Percentiles rank a stretch among this genome's conserved stretches.
phyloP scores from a whole-genome alignment of 2,329 filamentous ascomycete genomes.

The Thermothelomyces thermophilus region DNA sequence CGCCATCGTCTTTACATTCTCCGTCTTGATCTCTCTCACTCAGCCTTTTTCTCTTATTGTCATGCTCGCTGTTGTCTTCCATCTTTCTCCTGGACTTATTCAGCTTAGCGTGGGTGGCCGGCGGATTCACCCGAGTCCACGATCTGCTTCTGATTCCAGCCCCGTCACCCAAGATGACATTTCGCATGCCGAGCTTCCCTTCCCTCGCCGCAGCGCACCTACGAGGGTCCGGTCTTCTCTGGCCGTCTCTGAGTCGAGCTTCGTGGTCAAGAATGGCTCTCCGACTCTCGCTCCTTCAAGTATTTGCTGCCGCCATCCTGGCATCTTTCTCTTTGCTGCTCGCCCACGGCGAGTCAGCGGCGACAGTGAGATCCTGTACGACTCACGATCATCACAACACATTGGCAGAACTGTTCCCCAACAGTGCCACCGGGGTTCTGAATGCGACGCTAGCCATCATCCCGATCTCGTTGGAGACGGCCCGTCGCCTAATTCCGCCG shows the following conservation, averaged over 20 bases:
- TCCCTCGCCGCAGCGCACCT: constrained; percentile 14
- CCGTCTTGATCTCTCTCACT: constrained; percentile 6
- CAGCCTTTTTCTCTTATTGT: constrained; percentile 3
- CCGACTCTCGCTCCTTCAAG: constrained; percentile 18
- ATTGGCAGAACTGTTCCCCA: constrained; percentile 40
- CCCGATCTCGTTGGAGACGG: constrained; percentile 42
- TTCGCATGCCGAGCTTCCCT: constrained; percentile 22
- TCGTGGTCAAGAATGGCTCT: constrained; percentile 21
- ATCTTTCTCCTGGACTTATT: constrained; percentile 4
- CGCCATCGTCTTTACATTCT: constrained; percentile 1
- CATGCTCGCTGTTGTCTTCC: not conserved
- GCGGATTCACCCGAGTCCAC: constrained; percentile 16
- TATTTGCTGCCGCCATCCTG: constrained; percentile 18
- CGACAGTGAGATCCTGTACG: constrained; percentile 11
- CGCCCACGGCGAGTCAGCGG: constrained; percentile 18
- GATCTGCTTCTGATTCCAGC: constrained; percentile 6
- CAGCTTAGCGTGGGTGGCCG: constrained; percentile 12
- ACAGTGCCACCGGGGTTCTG: constrained; percentile 44
- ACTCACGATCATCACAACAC: constrained; percentile 38
- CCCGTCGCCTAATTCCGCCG: constrained; percentile 41
- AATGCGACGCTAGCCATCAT: constrained; percentile 48
- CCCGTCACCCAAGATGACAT: constrained; percentile 18
- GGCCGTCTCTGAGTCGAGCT: constrained; percentile 14
- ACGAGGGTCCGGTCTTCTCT: constrained; percentile 11
- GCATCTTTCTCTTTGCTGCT: constrained; percentile 21